phyloP scores from a whole-genome alignment of 768 basidiomycete genomes.

The Suillus bovinus region DNA sequence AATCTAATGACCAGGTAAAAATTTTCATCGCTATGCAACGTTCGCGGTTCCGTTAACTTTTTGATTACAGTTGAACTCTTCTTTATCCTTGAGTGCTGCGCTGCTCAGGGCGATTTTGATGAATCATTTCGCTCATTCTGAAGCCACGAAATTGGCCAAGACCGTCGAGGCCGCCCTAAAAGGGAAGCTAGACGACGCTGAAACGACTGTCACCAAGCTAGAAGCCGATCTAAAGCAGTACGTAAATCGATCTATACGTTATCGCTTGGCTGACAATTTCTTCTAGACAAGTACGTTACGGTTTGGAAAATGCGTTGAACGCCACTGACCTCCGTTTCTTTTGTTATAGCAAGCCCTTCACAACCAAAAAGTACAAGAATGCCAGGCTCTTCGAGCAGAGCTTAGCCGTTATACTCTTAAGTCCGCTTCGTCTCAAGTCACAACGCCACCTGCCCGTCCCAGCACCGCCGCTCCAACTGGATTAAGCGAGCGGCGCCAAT shows the following conservation, averaged over 20 bases:
- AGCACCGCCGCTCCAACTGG: constrained; percentile 27
- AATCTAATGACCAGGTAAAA: constrained; percentile 61
- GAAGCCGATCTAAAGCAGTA: constrained; percentile 75
- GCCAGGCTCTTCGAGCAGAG: constrained; percentile 66
- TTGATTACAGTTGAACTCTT: constrained; percentile 47
- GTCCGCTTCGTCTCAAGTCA: constrained; percentile 21
- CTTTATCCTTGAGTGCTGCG: constrained; percentile 74
- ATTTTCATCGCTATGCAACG: constrained; percentile 17
- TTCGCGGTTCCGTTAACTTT: constrained; percentile 14
- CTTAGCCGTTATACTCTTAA: constrained; percentile 50
- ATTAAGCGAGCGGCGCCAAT: constrained; percentile 31
- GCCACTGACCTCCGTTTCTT: constrained; percentile 19
- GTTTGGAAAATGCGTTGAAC: constrained; percentile 9
- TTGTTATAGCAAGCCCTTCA: constrained; percentile 55
- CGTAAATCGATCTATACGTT: constrained; percentile 29
- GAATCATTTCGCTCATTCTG: constrained; percentile 80
- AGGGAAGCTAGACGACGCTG: constrained; percentile 65
- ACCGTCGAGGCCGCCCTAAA: constrained; percentile 60
- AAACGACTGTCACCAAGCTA: constrained; percentile 55
- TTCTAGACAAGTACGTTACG: constrained; percentile 58
- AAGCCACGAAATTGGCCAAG: constrained; percentile 69
- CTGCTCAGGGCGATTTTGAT: constrained; percentile 81
- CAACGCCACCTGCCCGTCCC: constrained; percentile 26
- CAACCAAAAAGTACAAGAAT: constrained; percentile 71
- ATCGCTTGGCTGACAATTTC: constrained; percentile 23